A percentile compares a stretch with the other conserved stretches of the same genome.
Conservation (phyloP, 805 yeast genomes). For the Candida ulmi region DNA sequence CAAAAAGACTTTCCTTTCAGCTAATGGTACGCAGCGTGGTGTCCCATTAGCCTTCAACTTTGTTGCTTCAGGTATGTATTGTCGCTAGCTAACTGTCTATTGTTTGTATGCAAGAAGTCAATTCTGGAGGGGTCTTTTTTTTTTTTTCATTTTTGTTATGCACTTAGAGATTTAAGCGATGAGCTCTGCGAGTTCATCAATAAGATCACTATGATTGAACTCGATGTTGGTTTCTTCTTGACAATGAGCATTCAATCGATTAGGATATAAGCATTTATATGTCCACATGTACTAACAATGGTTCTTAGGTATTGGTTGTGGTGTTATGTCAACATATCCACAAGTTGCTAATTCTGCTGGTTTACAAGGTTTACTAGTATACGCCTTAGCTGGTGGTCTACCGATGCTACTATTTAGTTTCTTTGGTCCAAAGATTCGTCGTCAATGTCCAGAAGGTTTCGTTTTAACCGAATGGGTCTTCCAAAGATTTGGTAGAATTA, state of each 20-base stretch:
- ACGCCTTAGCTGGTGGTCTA: constrained; percentile 71
- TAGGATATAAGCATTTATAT: too few species aligned
- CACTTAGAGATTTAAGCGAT: not conserved
- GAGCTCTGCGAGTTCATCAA: too few species aligned
- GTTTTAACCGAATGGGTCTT: constrained; percentile 94
- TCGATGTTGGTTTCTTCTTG: too few species aligned
- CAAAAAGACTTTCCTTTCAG: constrained; percentile 56
- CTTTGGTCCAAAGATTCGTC: constrained; percentile 75
- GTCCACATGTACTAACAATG: constrained; percentile 9
- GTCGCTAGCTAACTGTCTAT: too few species aligned
- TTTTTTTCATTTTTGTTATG: too few species aligned
- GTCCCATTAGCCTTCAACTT: constrained; percentile 82
- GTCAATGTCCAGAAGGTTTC: constrained; percentile 82
- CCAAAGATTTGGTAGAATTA: constrained; percentile 64
- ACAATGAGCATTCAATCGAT: too few species aligned
- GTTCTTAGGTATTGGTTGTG: constrained; percentile 78
- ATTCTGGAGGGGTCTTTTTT: too few species aligned
- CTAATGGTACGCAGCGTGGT: constrained; percentile 77
- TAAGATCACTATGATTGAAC: too few species aligned
- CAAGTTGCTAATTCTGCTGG: constrained; percentile 85
- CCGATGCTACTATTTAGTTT: constrained; percentile 83
- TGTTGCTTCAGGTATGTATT: constrained; percentile 79
- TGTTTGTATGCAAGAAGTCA: too few species aligned
- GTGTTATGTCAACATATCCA: constrained; percentile 79
- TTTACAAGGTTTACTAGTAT: constrained; percentile 79